These are phyloP conservation scores for Phaeosphaeriaceae sp. DNA, from an alignment of 2,329 filamentous ascomycete genomes.

Conservation along the genomic window DNA sequence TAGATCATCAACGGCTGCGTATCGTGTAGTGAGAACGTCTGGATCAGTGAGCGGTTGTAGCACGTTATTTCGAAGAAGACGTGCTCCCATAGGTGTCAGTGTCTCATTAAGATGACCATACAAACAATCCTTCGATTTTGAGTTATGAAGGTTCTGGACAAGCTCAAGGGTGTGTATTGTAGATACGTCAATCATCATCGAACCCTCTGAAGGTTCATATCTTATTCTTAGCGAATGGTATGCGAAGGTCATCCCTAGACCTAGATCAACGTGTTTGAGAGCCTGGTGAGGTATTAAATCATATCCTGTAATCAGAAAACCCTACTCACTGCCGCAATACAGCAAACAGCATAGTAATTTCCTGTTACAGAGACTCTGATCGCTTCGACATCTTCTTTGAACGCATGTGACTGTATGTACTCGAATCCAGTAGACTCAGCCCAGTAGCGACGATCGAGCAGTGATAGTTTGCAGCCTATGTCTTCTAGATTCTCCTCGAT, in stretches of 20 bases:
- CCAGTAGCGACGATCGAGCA: constrained; percentile 81
- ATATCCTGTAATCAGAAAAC: constrained; percentile 49
- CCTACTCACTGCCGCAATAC: constrained; percentile 79
- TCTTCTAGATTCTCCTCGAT: constrained; percentile 74
- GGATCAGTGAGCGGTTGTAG: constrained; percentile 83
- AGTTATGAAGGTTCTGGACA: constrained; percentile 81
- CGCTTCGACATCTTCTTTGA: constrained; percentile 78
- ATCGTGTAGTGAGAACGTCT: constrained; percentile 72
- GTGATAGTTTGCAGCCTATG: constrained; percentile 62
- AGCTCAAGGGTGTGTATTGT: constrained; percentile 88
- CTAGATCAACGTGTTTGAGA: constrained; percentile 79
- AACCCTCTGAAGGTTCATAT: constrained; percentile 86
- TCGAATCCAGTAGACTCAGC: constrained; percentile 79
- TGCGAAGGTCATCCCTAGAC: constrained; percentile 71
- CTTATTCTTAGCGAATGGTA: constrained; percentile 83
- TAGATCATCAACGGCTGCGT: constrained; percentile 84
- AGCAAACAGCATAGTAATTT: constrained; percentile 87
- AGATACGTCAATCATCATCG: constrained; percentile 93
- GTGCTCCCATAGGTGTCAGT: constrained; percentile 83
- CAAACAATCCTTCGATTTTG: constrained; percentile 80
- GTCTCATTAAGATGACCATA: constrained; percentile 88
- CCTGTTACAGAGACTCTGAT: constrained; percentile 79
- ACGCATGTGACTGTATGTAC: constrained; percentile 79
- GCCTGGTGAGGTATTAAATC: constrained; percentile 58
- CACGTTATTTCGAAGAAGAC: constrained; percentile 83